These are phyloP conservation scores for Lophiotrema nucula DNA, from an alignment of 495 filamentous ascomycete genomes.

Conservation along the genomic window DNA sequence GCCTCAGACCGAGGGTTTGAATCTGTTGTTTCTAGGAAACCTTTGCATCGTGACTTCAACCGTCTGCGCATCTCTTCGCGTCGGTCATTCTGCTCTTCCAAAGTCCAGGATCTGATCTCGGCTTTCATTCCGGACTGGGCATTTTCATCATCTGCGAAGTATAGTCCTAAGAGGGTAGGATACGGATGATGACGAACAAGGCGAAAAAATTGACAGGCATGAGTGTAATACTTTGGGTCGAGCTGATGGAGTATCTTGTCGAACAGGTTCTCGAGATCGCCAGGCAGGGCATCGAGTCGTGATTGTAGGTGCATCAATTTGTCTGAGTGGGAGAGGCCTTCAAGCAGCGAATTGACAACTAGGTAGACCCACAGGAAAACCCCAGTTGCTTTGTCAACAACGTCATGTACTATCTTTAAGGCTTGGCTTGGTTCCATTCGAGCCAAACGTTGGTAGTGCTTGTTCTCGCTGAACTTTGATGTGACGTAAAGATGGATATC, in stretches of 20 bases:
- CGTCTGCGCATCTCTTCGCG: background rate
- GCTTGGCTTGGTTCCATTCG: background rate
- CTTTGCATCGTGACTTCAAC: background rate
- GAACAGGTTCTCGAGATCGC: background rate
- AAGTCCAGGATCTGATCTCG: background rate
- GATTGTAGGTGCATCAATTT: background rate
- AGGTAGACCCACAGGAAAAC: constrained; percentile 13
- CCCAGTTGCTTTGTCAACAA: constrained; percentile 8
- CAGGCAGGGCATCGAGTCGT: background rate
- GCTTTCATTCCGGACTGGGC: background rate
- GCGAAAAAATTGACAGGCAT: too few species aligned
- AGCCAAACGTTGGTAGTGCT: background rate
- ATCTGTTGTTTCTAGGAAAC: background rate
- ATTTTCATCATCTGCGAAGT: background rate
- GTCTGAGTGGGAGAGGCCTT: background rate
- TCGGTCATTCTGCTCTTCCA: background rate
- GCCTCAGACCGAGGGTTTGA: too few species aligned
- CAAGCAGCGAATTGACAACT: constrained; percentile 10
- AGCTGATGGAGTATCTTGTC: background rate
- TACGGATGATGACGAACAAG: too few species aligned
- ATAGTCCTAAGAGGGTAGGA: background rate
- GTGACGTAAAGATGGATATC: background rate
- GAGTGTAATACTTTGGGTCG: too few species aligned
- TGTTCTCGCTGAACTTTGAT: background rate
- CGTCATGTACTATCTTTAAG: background rate